Evolutionary conservation across 2,329 filamentous ascomycete species (phyloP).

Genomic region (Fusarium torreyae): DNA sequence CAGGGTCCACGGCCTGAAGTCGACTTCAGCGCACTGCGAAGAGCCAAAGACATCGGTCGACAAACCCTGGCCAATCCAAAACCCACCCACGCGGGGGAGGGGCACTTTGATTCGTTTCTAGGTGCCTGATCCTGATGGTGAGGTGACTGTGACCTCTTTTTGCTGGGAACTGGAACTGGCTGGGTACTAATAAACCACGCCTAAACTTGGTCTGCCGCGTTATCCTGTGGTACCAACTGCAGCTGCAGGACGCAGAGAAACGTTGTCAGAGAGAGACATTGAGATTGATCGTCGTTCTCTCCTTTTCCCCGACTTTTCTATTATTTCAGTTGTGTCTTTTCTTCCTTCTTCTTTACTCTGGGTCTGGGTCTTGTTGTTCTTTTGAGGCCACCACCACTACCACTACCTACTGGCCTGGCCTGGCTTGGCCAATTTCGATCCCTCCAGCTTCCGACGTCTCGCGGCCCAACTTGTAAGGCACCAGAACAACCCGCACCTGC

Average conservation of each 20-base stretch:
- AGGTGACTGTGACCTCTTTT: constrained; percentile 36
- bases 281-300: constrained; percentile 18
- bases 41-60: constrained; percentile 41
- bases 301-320: constrained; percentile 19
- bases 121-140: constrained; percentile 46
- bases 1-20: constrained; percentile 35
- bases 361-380: constrained; percentile 16
- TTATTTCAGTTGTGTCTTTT: background rate
- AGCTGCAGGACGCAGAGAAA: constrained; percentile 34
- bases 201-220: constrained; percentile 48
- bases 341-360: background rate
- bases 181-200: constrained; percentile 40
- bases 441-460: constrained; percentile 28
- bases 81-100: constrained; percentile 49
- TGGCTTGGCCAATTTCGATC: constrained; percentile 11
- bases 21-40: constrained; percentile 32
- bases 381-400: constrained; percentile 14
- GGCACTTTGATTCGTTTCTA: constrained; percentile 45
- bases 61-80: constrained; percentile 35
- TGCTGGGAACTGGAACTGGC: background rate
- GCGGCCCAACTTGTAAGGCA: constrained; percentile 51
- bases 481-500: constrained; percentile 27
- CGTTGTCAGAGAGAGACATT: constrained; percentile 23
- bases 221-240: constrained; percentile 38
- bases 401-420: no score